Evolutionary conservation across 441 rosid species (phyloP), one percentile per base, ranked within the genome.

Genomic region (Gossypium laxum): DNA sequence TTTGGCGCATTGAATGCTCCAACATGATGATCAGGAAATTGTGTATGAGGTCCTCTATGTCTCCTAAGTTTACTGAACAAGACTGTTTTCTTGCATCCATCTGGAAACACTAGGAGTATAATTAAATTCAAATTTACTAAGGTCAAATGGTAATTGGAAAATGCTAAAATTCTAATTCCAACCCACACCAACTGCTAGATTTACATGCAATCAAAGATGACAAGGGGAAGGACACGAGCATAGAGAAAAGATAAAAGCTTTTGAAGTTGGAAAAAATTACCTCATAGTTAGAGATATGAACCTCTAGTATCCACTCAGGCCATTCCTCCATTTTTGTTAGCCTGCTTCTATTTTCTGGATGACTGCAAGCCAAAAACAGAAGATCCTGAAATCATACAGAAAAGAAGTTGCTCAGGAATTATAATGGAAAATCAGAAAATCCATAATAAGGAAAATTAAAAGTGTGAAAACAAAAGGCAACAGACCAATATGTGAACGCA

Each of bases 341-440:
- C 78, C 85, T 87, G 81, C 77, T 92, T 81, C 99, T 84, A 78
- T 96, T 96, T 85, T 92, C 96, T 64, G 92, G 96, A 89, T 93
- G 96, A 85, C 98, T 93, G 91, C 99, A 96, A 83, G 99, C 98
- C 91, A 96, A 88, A 91, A 96, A 88, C 84, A 96, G 97, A 90
- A 96, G 96, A 90, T 93, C 99, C 99, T 96, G 97, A 92, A 85
- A 91, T 82, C 82, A 78, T 83, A 77, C 76, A 82, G 78, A 84
- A 82, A 34, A 85, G 78, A 73, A 76, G 67, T 67, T 47, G 67
- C 82, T 88, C 84, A 92, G 92, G 78, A 83, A 70, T 70, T 67
- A 76, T 73, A 77, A 72, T 68, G 10, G 57, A 81, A 64, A 45
- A 74, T 32, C 19, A 47, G 47, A 59, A 43, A 14, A 26, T 2